phyloP scores from a whole-genome alignment of 768 basidiomycete species.

The Fomitopsis pulvina region DNA sequence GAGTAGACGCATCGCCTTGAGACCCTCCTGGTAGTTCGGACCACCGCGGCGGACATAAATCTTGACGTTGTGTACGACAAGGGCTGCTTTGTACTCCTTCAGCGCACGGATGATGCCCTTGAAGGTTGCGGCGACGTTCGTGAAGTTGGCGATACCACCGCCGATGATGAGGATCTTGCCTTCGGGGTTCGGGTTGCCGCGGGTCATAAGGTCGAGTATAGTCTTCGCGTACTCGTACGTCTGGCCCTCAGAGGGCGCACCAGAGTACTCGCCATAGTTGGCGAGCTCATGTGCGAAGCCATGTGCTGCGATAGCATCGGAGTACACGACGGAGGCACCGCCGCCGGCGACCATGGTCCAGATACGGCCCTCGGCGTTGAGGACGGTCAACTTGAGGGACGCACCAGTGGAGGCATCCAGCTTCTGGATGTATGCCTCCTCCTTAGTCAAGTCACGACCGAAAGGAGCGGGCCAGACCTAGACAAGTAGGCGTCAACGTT shows the following conservation, averaged over 20 bases:
- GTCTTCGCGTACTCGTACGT: conserved; percentile 99
- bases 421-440: conserved; percentile 99
- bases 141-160: conserved; percentile 99
- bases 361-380: conserved; percentile 90
- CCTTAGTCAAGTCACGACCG: conserved; percentile 95
- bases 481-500: neutral
- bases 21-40: conserved; percentile 98
- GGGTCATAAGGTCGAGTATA: conserved; percentile 93
- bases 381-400: conserved; percentile 94
- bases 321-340: conserved; percentile 68
- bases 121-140: conserved; percentile 98
- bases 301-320: conserved; percentile 81
- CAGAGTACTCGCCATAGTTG: conserved; percentile 99
- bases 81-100: conserved; percentile 83
- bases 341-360: conserved; percentile 99
- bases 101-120: conserved; percentile 98
- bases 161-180: conserved; percentile 99
- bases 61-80: conserved; percentile 80
- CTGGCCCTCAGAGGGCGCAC: conserved; percentile 96
- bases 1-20: conserved; percentile 97
- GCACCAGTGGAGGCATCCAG: conserved; percentile 96
- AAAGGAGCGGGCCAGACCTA: conserved; percentile 89
- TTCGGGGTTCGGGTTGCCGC: conserved; percentile 71
- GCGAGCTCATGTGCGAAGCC: conserved; percentile 97
- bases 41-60: conserved; percentile 98